phyloP scores from a whole-genome alignment of 495 filamentous ascomycete genomes.

The Parathielavia appendiculata region DNA sequence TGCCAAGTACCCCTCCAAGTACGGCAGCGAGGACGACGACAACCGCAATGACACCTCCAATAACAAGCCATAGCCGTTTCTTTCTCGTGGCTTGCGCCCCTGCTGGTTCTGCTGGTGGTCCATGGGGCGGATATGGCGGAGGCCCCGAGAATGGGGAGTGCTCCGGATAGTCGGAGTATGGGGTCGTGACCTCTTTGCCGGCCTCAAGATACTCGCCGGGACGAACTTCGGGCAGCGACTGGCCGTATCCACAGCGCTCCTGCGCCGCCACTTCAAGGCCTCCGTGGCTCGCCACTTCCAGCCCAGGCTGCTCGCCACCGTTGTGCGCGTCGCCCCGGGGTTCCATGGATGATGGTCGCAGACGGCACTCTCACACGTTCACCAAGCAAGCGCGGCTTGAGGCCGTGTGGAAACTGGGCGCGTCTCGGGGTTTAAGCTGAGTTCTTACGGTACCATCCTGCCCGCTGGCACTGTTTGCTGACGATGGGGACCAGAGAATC shows the following conservation, averaged over 20 bases:
- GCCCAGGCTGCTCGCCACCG: constrained; percentile 2
- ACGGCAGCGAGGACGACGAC: constrained; percentile 14
- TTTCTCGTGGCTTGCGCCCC: neutral
- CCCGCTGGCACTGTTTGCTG: no score
- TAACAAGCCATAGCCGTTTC: constrained; percentile 8
- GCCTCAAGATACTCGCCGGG: neutral
- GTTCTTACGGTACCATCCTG: no score
- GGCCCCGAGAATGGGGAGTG: neutral
- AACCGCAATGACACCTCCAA: constrained; percentile 1
- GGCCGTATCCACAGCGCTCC: neutral
- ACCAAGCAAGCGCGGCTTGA: no score
- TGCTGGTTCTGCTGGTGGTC: neutral
- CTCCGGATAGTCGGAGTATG: neutral
- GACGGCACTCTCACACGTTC: no score
- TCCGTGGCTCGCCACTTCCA: constrained; percentile 8
- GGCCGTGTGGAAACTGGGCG: no score
- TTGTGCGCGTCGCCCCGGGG: neutral
- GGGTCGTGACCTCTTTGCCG: neutral
- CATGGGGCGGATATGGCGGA: neutral
- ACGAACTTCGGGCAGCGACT: constrained; percentile 4
- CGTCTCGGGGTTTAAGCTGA: no score
- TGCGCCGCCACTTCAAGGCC: neutral
- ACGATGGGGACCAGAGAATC: no score
- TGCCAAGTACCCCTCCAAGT: constrained; percentile 17
- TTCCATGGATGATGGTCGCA: no score